A percentile compares a stretch with the other conserved stretches of the same genome.
Evolutionary conservation across 2,329 filamentous ascomycete species (phyloP).

Genomic region (Eutypella sp.): DNA sequence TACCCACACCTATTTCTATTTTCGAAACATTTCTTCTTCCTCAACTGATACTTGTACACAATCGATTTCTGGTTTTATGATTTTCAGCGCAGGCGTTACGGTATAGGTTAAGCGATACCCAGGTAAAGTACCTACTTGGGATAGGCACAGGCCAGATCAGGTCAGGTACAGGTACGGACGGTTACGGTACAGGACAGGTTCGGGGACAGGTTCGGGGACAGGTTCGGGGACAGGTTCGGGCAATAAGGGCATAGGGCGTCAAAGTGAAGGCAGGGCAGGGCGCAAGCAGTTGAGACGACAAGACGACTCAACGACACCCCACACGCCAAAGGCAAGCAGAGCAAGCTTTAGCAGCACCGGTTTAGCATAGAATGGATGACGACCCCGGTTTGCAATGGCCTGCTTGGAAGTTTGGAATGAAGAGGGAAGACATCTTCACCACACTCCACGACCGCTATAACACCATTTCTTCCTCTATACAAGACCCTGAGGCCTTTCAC

Average conservation of each 20-base stretch:
- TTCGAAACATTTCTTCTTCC: constrained; percentile 7
- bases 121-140: too few relatives aligned
- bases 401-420: constrained; percentile 60
- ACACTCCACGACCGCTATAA: constrained; percentile 57
- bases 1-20: constrained; percentile 17
- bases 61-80: background rate
- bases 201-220: background rate
- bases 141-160: background rate
- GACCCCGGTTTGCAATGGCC: constrained; percentile 51
- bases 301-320: too few relatives aligned
- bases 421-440: constrained; percentile 52
- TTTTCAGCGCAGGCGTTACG: constrained; percentile 1
- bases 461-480: constrained; percentile 50
- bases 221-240: too few relatives aligned
- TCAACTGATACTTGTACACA: background rate
- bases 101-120: background rate
- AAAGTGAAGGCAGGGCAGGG: too few relatives aligned
- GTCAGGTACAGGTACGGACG: background rate
- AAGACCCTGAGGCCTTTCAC: constrained; percentile 57
- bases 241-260: too few relatives aligned
- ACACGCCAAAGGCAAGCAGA: too few relatives aligned
- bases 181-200: background rate
- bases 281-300: too few relatives aligned
- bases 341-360: too few relatives aligned
- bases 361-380: constrained; percentile 49